phyloP scores from a whole-genome alignment of 2,329 filamentous ascomycete species.

The Hypoxylon sp. region DNA sequence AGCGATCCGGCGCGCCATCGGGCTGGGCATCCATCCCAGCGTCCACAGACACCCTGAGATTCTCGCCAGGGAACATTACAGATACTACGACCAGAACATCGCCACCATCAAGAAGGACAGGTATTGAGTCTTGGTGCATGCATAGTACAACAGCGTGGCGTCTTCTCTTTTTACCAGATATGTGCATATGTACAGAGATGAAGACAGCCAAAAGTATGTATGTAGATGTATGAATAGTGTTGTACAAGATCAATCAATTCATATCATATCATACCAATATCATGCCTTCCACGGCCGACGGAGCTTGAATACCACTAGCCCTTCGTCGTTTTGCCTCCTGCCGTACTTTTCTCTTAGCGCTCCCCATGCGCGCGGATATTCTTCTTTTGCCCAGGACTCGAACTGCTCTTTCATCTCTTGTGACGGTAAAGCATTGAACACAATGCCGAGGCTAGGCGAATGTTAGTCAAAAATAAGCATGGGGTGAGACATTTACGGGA shows the following conservation, averaged over 20 bases:
- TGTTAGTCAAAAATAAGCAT: slow-evolving; percentile 34
- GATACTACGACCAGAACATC: slow-evolving; percentile 41
- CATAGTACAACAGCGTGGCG: slow-evolving; percentile 47
- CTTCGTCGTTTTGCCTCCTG: slow-evolving; percentile 60
- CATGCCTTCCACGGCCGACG: slow-evolving; percentile 64
- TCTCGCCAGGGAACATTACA: slow-evolving; percentile 60
- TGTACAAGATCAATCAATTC: slow-evolving; percentile 52
- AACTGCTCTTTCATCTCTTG: slow-evolving; percentile 77
- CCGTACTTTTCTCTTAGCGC: slow-evolving; percentile 70
- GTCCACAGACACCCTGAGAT: slow-evolving; percentile 91
- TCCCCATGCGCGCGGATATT: slow-evolving; percentile 78
- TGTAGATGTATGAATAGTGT: slow-evolving; percentile 47
- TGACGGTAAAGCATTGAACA: slow-evolving; percentile 81
- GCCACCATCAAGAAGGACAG: slow-evolving; percentile 30
- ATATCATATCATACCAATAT: slow-evolving; percentile 42
- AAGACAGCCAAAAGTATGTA: slow-evolving; percentile 12
- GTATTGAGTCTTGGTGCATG: background rate
- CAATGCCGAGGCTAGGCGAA: slow-evolving; percentile 71
- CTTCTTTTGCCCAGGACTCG: slow-evolving; percentile 79
- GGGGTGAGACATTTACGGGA: background rate
- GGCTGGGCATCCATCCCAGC: slow-evolving; percentile 91
- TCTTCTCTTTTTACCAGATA: slow-evolving; percentile 41
- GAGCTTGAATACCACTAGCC: slow-evolving; percentile 66
- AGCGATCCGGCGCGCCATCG: slow-evolving; percentile 89
- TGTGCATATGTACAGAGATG: slow-evolving; percentile 56